These are phyloP conservation scores for Ophiostoma australiae DNA, from an alignment of 2,329 filamentous ascomycete genomes.

Conservation along the genomic window DNA sequence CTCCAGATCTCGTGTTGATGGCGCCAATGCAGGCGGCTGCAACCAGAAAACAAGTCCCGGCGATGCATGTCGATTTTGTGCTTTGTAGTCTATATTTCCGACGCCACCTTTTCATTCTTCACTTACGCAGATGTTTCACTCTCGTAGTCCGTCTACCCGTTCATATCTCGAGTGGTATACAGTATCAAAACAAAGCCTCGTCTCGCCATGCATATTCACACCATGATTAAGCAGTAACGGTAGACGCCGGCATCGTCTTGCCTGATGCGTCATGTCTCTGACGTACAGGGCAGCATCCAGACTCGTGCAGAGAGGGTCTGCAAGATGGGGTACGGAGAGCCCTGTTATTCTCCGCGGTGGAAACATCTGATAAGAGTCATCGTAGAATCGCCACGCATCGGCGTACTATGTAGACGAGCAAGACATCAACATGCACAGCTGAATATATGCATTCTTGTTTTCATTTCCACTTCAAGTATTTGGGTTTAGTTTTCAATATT, in stretches of 20 bases:
- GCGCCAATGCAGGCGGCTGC: neutral
- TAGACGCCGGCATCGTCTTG: neutral
- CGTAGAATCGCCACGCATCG: neutral
- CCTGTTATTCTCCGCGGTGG: slow-evolving; percentile 4
- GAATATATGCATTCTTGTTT: neutral
- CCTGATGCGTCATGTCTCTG: neutral
- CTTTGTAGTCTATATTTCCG: neutral
- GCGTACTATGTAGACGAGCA: neutral
- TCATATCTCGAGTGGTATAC: neutral
- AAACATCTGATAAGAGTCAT: slow-evolving; percentile 11
- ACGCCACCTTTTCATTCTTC: neutral
- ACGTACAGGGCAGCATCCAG: neutral
- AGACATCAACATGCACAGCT: neutral
- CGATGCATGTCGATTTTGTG: neutral
- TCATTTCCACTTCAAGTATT: too few relatives aligned
- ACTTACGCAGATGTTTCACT: too few relatives aligned
- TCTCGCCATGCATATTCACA: neutral
- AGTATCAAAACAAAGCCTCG: neutral
- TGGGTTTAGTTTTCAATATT: neutral
- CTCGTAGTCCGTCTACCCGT: neutral
- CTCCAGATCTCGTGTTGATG: neutral
- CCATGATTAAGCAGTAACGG: neutral
- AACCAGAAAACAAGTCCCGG: neutral
- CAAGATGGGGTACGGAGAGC: neutral
- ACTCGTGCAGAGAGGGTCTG: neutral